Conservation (phyloP, 495 filamentous ascomycete species). For the Aspergillus sparsus region DNA sequence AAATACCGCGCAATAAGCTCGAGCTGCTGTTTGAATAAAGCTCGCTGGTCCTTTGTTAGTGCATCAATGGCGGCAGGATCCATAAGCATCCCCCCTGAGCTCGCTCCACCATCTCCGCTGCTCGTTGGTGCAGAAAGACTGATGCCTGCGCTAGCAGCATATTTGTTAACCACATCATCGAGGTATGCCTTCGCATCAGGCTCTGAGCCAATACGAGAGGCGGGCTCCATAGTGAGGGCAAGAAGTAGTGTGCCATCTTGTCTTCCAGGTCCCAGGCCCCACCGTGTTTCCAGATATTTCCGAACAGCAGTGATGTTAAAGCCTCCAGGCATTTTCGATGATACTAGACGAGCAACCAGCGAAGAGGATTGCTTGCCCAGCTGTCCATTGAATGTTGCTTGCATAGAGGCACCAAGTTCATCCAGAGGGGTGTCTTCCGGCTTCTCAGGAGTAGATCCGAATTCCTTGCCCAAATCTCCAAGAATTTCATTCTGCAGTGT, state of each 20-base stretch:
- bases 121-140: slow-evolving; percentile 75
- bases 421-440: slow-evolving; percentile 96
- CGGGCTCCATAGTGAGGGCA: slow-evolving; percentile 88
- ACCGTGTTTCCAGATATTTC: slow-evolving; percentile 92
- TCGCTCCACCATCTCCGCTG: slow-evolving; percentile 71
- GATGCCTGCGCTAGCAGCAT: slow-evolving; percentile 82
- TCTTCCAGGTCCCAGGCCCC: slow-evolving; percentile 83
- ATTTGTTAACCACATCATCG: slow-evolving; percentile 84
- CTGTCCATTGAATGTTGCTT: slow-evolving; percentile 96
- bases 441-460: slow-evolving; percentile 96
- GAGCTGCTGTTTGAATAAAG: slow-evolving; percentile 95
- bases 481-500: slow-evolving; percentile 97
- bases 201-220: slow-evolving; percentile 83
- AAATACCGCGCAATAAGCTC: slow-evolving; percentile 94
- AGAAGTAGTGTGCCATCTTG: slow-evolving; percentile 90
- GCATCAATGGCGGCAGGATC: slow-evolving; percentile 96
- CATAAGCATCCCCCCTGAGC: slow-evolving; percentile 91
- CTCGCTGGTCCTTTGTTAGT: slow-evolving; percentile 90
- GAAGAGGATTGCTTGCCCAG: slow-evolving; percentile 96
- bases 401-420: slow-evolving; percentile 93
- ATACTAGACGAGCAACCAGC: slow-evolving; percentile 88
- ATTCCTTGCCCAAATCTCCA: slow-evolving; percentile 95
- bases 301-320: slow-evolving; percentile 96
- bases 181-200: slow-evolving; percentile 88
- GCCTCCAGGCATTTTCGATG: slow-evolving; percentile 98